phyloP scores from a whole-genome alignment of 352 stramenopile species.

The Pythium utonaiense region DNA sequence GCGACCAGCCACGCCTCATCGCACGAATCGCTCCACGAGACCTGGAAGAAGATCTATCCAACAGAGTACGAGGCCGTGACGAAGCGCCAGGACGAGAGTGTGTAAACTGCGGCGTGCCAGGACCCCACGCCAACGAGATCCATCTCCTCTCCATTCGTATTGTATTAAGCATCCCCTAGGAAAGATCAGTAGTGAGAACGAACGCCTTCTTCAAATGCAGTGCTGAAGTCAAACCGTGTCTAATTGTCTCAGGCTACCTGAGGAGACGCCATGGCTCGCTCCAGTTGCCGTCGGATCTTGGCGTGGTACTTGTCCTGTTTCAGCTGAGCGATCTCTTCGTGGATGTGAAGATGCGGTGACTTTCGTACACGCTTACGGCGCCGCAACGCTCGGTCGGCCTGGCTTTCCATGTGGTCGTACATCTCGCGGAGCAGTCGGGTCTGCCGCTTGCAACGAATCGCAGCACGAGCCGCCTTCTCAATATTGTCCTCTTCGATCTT shows the following conservation, averaged over 20 bases:
- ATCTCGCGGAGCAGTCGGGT: conserved; percentile 36
- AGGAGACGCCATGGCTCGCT: not conserved
- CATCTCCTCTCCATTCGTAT: not conserved
- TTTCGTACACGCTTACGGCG: conserved; percentile 53
- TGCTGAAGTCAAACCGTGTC: not conserved
- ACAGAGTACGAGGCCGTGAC: conserved; percentile 39
- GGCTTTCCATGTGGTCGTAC: conserved; percentile 54
- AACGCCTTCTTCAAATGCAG: not conserved
- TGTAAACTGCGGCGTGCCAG: conserved; percentile 2
- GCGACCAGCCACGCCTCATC: conserved; percentile 31
- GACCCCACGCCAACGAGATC: not conserved
- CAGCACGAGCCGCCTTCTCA: conserved; percentile 28
- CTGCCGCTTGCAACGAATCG: conserved; percentile 36
- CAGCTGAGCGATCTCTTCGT: conserved; percentile 47
- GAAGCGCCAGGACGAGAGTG: conserved; percentile 35
- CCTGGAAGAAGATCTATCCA: conserved; percentile 55
- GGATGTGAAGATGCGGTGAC: conserved; percentile 52
- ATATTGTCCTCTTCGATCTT: conserved; percentile 31
- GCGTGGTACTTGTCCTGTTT: conserved; percentile 40
- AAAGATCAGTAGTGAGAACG: not conserved
- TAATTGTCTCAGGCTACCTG: not conserved
- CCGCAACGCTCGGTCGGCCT: conserved; percentile 47
- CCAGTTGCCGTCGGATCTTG: conserved; percentile 11
- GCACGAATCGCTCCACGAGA: conserved; percentile 34
- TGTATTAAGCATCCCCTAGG: not conserved